Evolutionary conservation across 2,329 filamentous ascomycete species (phyloP).

Genomic region (Alternaria sp.): DNA sequence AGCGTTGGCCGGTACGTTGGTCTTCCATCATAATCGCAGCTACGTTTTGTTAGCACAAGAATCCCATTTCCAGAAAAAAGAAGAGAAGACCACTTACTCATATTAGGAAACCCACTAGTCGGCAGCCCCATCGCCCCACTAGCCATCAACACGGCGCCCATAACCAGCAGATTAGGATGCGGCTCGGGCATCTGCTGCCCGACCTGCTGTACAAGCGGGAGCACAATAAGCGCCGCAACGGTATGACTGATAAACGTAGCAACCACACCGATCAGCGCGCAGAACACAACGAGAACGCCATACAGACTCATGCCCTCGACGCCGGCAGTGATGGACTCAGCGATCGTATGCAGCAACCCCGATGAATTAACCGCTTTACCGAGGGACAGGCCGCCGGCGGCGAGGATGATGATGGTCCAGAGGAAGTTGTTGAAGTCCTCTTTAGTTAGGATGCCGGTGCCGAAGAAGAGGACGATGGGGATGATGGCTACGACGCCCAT

Average conservation of each 20-base stretch:
- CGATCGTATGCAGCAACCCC: constrained; percentile 87
- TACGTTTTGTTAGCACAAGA: constrained; percentile 48
- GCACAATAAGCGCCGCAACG: constrained; percentile 91
- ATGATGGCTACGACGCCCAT: constrained; percentile 99
- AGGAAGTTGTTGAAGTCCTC: constrained; percentile 99
- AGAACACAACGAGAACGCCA: constrained; percentile 84
- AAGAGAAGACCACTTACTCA: too few relatives aligned
- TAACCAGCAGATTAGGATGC: constrained; percentile 92
- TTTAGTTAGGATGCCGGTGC: constrained; percentile 93
- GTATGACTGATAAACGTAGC: constrained; percentile 99
- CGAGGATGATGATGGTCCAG: constrained; percentile 99
- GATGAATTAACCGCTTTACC: constrained; percentile 95
- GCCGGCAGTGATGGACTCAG: constrained; percentile 72
- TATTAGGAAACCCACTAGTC: constrained; percentile 96
- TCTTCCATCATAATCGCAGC: constrained; percentile 99
- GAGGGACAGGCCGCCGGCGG: constrained; percentile 87
- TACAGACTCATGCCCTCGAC: constrained; percentile 86
- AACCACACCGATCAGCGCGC: constrained; percentile 82
- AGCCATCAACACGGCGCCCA: constrained; percentile 95
- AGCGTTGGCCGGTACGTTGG: constrained; percentile 84
- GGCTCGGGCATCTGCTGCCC: constrained; percentile 84
- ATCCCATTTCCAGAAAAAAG: too few relatives aligned
- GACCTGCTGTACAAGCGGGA: constrained; percentile 87
- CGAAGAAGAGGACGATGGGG: constrained; percentile 94
- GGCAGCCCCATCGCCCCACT: constrained; percentile 97